Evolutionary conservation across 805 yeast species (phyloP).

Genomic region (Soucietia sequanensis): DNA sequence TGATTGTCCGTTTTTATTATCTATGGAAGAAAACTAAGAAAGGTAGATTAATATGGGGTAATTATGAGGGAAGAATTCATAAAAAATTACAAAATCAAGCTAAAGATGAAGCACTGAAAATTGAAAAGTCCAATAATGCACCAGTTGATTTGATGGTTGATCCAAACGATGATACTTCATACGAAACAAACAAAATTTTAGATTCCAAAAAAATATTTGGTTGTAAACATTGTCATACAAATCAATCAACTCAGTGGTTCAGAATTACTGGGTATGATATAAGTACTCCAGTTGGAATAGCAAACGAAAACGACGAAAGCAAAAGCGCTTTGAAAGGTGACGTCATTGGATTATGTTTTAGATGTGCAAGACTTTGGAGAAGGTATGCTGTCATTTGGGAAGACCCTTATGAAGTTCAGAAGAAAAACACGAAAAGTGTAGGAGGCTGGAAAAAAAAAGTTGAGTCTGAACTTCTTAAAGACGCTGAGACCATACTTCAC

Average conservation of each 20-base stretch:
- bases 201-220: constrained; percentile 41
- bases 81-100: constrained; percentile 48
- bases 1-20: constrained; percentile 84
- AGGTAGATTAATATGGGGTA: constrained; percentile 82
- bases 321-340: constrained; percentile 17
- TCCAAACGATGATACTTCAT: constrained; percentile 69
- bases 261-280: constrained; percentile 61
- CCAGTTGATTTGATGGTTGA: constrained; percentile 53
- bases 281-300: constrained; percentile 31
- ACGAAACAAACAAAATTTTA: constrained; percentile 52
- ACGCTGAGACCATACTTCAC: constrained; percentile 52
- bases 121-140: constrained; percentile 15
- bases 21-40: constrained; percentile 84
- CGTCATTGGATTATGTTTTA: constrained; percentile 65
- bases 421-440: constrained; percentile 43
- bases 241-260: constrained; percentile 61
- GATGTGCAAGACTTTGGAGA: constrained; percentile 93
- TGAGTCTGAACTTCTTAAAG: constrained; percentile 67
- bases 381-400: constrained; percentile 88
- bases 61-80: constrained; percentile 66
- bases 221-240: constrained; percentile 74
- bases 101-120: constrained; percentile 14
- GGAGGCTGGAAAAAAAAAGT: constrained; percentile 58
- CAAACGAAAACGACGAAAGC: constrained; percentile 16
- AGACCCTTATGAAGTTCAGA: constrained; percentile 65